Base-by-base conservation (phyloP, 2,329 filamentous ascomycete genomes). In the Dactylonectria estremocensis region DNA sequence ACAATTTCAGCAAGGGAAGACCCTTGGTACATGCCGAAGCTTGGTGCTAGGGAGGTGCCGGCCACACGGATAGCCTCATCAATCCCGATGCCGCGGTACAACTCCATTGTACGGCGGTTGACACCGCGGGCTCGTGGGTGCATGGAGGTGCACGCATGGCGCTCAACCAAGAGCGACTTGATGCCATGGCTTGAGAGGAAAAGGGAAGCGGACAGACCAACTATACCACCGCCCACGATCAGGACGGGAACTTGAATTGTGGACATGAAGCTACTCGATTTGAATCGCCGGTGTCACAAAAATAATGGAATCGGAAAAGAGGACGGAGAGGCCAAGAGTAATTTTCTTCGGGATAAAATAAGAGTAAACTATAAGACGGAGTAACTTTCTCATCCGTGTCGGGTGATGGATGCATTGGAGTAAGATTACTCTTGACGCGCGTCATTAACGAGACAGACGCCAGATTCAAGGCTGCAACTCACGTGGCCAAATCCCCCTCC, bases 171-270 rank as follows among this genome's bases (percentile, higher is more conserved):
- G 7, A 60, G 16, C 13, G 57, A 60, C 18, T 52, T 37, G 10
- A 60, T 52, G 9, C 57, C 57, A 31, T 60, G 46, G 35, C 50
- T 33, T 14, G 57, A 60, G 10, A 60, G 20, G 46, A 60, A 60
- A 28, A 60, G 57, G 9, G 57, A 60, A 10, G 57, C 57, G 24
- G 57, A 60, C n/a, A 60, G 46, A 7, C 57, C 57, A 8, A 60
- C 57, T 16, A 60, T 60, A n/a, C 57, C 46, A n/a, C 57, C 57
- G 5, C 57, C 57, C 13, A 60, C 16, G 8, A 60, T 60, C 5
- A 60, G 40, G 5, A 60, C 57, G 1, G 57, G 57, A 8, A 45
- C 35, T n/a, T 60, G 18, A 9, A 8, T 11, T 18, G 33, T 31
- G 16, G 46, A 11, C 57, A 52, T 60, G 4, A 22, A 24, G 40